phyloP scores from a whole-genome alignment of 2,329 filamentous ascomycete species.

The Ophiostoma ulmi region DNA sequence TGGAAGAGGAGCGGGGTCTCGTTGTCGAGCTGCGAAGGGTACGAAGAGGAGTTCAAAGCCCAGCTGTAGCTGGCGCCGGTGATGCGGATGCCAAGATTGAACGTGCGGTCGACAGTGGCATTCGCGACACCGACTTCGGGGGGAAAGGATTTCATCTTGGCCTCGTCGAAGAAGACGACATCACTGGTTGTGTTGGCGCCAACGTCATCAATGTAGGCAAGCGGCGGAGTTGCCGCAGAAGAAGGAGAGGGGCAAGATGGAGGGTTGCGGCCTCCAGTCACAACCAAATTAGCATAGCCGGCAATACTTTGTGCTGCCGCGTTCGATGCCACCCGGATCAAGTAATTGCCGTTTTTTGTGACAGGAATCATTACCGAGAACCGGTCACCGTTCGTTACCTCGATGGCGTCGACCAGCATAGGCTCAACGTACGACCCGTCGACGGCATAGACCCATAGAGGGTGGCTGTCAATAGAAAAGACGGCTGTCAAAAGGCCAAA shows the following conservation, averaged over 20 bases:
- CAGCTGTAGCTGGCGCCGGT: constrained; percentile 47
- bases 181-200: constrained; percentile 40
- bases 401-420: constrained; percentile 44
- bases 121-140: constrained; percentile 37
- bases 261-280: constrained; percentile 26
- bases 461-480: constrained; percentile 49
- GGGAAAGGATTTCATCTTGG: constrained; percentile 44
- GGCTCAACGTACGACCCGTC: constrained; percentile 53
- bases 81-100: constrained; percentile 39
- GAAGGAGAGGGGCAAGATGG: background rate
- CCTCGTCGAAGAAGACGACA: constrained; percentile 43
- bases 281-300: constrained; percentile 47
- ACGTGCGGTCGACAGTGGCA: constrained; percentile 42
- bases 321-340: constrained; percentile 49
- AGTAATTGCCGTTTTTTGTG: constrained; percentile 46
- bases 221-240: background rate
- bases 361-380: constrained; percentile 45
- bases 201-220: constrained; percentile 41
- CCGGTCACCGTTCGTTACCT: constrained; percentile 48
- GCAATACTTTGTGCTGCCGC: constrained; percentile 51
- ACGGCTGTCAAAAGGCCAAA: constrained; percentile 43
- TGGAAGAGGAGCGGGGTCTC: constrained; percentile 44
- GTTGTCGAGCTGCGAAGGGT: constrained; percentile 37
- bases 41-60: constrained; percentile 47
- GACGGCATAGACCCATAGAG: constrained; percentile 50